phyloP scores from a whole-genome alignment of 441 rosid species.

The Croton laevigatus region DNA sequence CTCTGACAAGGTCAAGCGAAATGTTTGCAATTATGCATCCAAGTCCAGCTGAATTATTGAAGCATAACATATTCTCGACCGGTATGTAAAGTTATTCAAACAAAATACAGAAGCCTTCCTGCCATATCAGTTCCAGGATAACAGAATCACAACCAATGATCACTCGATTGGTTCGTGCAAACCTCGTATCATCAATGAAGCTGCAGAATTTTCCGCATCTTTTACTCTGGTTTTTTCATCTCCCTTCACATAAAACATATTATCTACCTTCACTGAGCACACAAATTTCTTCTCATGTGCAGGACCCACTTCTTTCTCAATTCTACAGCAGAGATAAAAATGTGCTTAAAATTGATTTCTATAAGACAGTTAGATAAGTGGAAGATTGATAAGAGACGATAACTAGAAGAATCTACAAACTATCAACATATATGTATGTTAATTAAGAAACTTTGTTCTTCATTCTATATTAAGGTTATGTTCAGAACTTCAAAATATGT shows the following conservation, averaged over 20 bases:
- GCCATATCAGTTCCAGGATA: not conserved
- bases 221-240: conserved; percentile 45
- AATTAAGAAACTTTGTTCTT: too few species aligned
- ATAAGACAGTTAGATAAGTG: not conserved
- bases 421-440: too few species aligned
- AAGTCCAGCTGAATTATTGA: too few species aligned
- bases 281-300: conserved; percentile 41
- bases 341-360: not conserved
- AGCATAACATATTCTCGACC: not conserved
- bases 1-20: not conserved
- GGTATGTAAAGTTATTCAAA: not conserved
- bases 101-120: conserved; percentile 7
- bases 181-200: conserved; percentile 54
- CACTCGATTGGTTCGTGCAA: conserved; percentile 26
- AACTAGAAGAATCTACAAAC: not conserved
- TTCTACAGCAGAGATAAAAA: conserved; percentile 38
- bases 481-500: too few species aligned
- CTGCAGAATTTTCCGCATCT: conserved; percentile 70
- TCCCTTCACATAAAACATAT: conserved; percentile 37
- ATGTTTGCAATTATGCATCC: not conserved
- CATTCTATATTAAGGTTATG: too few species aligned
- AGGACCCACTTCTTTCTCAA: conserved; percentile 50
- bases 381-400: not conserved
- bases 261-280: conserved; percentile 44
- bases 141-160: conserved; percentile 28